These are phyloP conservation scores for Meyerozyma sp. DNA, from an alignment of 1,139 yeast genomes.

Conservation along the genomic window DNA sequence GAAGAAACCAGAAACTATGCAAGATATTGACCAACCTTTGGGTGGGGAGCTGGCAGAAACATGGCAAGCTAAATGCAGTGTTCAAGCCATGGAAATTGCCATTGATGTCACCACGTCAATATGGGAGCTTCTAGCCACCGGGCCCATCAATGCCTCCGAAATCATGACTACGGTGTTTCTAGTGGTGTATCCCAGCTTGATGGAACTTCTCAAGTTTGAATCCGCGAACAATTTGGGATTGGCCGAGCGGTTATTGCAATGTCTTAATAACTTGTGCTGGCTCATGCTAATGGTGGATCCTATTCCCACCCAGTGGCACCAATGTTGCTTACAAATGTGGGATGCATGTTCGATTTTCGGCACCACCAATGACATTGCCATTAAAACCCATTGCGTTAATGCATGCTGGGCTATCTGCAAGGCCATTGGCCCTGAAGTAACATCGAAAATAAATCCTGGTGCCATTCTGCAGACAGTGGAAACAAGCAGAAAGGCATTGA, in stretches of 20 bases:
- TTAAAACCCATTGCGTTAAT: constrained; percentile 48
- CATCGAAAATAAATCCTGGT: constrained; percentile 14
- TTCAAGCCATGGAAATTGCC: constrained; percentile 63
- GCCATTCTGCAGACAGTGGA: constrained; percentile 22
- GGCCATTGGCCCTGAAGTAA: constrained; percentile 33
- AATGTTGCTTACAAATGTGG: constrained; percentile 33
- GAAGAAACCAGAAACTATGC: constrained; percentile 22
- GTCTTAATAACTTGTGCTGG: constrained; percentile 72
- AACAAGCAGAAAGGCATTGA: constrained; percentile 12
- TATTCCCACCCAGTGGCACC: constrained; percentile 36
- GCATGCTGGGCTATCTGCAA: constrained; percentile 58
- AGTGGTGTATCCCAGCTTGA: constrained; percentile 31
- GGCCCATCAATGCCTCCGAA: constrained; percentile 14
- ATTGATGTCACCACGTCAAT: constrained; percentile 73
- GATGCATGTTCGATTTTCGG: constrained; percentile 18
- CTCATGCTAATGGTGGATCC: constrained; percentile 31
- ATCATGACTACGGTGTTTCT: background rate
- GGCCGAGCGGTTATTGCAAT: constrained; percentile 14
- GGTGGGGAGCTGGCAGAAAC: constrained; percentile 27
- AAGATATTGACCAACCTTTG: constrained; percentile 22
- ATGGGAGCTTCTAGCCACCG: constrained; percentile 50
- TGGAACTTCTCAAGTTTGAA: constrained; percentile 30
- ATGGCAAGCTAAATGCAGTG: constrained; percentile 44
- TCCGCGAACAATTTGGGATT: background rate
- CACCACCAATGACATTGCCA: constrained; percentile 15